Base-by-base conservation (phyloP, 192 early-diverging fungal species). In the Coemansia sp. region DNA sequence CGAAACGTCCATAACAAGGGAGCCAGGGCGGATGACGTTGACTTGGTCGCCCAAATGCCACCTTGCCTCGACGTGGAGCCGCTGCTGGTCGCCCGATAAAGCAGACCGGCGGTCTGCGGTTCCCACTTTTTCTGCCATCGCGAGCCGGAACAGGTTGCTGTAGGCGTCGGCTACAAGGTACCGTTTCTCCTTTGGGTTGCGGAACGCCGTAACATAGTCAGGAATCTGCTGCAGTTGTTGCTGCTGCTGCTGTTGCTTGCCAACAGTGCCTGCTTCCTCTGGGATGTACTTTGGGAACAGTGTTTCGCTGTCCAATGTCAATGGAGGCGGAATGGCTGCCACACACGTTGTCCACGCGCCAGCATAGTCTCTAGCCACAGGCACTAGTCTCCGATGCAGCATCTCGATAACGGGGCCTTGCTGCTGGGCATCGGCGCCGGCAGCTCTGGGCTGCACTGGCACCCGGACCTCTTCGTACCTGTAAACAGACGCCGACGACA, bases 31-130 rank as follows among this genome's bases (percentile, higher is more conserved):
- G 42, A 98, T 85, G 9, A 85, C 79, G 70, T 95, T 97, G 66
- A 98, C 81, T 33, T 81, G 72, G 59, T 95, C 90, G 23, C 94
- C 94, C 40, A 96, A 25, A 63, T 94, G 92, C 73, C 76, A 93
- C 52, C 83, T 80, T n/a, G 85, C 92, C 61, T 82, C 72, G 14
- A 85, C 69, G 40, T 82, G 78, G 56, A 97, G 59, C 13, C 76
- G 62, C 48, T 64, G 58, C 40, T 63, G 59, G 8, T 54, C 60
- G 15, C 17, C 20, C 5, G 33, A 25, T 19, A 20, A 22, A 52
- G 49, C 20, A 14, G 49, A 15, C 17, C 14, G 6, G 45, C 45
- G 45, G 17, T 43, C 23, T 11, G 15, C 14, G 33, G 46, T 29
- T 23, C 19, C 48, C 10, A 32, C 42, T 38, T 13, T 36, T 17